Evolutionary conservation across 345 rosid genomes (phyloP), one percentile per base, ranked within the genome.

Genomic region (Anastatica hierochuntica): DNA sequence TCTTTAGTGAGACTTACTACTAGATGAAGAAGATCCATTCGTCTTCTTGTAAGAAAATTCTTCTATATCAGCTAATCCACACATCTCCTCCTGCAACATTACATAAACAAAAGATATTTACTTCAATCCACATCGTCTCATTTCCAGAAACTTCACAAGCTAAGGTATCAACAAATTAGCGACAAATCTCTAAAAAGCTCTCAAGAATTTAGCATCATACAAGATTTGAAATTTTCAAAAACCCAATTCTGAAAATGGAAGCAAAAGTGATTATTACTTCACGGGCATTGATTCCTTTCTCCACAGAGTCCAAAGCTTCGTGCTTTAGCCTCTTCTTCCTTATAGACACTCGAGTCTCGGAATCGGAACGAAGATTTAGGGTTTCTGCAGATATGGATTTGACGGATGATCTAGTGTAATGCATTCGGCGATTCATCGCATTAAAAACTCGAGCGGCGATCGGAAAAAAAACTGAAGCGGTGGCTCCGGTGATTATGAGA

Each of bases 21-120:
- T 47, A 49, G 58, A 54, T 27, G 36, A 47, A 23, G 73, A 7
- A 48, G 78, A 56, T 44, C 61, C 69, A 20, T 68, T 74, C 4
- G 66, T 58, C 61, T 71, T 73, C 34, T 67, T 80, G 69, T 44
- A 77, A 4, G 84, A 77, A 68, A 76, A 76, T 18, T 82, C 90
- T 78, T 88, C 97, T n/a, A 88, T 84, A 55, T 79, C 95, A 14
- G 82, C 84, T 24, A 73, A 60, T 19, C 58, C 66, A 48, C 63
- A 40, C 17, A 19, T 18, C 77, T 73, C 50, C 77, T 73, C 50
- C 94, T 79, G 75, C 67, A 57, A 11, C 55, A 47, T 64, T 42
- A 48, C 51, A 43, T 24, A 36, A 41, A 64, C 31, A 58, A 24
- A 24, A n/a, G n/a, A n/a, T n/a, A n/a, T n/a, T n/a, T n/a, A n/a